Base-by-base conservation (phyloP, 1,284 basidiomycete species). In the Takashimella koratensis region DNA sequence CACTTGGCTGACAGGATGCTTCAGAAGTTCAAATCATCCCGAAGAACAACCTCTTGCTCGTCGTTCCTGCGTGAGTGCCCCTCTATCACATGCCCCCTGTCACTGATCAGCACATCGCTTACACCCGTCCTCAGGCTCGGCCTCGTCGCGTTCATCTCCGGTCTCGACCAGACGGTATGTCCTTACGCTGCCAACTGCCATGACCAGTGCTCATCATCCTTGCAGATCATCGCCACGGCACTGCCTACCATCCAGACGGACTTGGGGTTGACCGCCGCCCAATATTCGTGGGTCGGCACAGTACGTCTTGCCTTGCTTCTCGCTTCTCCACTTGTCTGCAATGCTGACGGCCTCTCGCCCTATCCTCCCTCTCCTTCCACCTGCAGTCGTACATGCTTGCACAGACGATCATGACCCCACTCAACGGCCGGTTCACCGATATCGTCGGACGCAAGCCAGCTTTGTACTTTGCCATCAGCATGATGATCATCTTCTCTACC, bases 201-300 rank as follows among this genome's bases (percentile, higher is more conserved):
- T 40, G n/a, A n/a, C n/a, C n/a, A n/a, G n/a, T n/a, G n/a, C 25
- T 6, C n/a, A 12, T 39, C 41, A 27, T 41, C 39, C 4, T 16
- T 19, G 16, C 46, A 66, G 64, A 68, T 68, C 52, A 49, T 68
- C 3, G 56, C 64, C 1, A 68, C 65, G 1, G 66, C 66, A 21
- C 49, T 68, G 11, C 66, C 66, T 1, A 68, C 63, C 1, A 68
- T 68, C 6, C 61, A 64, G 2, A 53, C 57, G 20, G 63, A 70
- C 25, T 57, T 70, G 26, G 53, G 57, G 16, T 60, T 66, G 11
- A 59, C 62, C 16, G 63, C 65, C 4, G 62, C 63, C 1, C 47
- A 70, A 47, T 70, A 68, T 47, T 63, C 63, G 6, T 70, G 68
- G 68, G 60, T 70, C 25, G 66, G 66, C 4, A 65, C 65, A 11